Conservation (phyloP, 1,284 basidiomycete genomes). For the Rhodotorula sp. region DNA sequence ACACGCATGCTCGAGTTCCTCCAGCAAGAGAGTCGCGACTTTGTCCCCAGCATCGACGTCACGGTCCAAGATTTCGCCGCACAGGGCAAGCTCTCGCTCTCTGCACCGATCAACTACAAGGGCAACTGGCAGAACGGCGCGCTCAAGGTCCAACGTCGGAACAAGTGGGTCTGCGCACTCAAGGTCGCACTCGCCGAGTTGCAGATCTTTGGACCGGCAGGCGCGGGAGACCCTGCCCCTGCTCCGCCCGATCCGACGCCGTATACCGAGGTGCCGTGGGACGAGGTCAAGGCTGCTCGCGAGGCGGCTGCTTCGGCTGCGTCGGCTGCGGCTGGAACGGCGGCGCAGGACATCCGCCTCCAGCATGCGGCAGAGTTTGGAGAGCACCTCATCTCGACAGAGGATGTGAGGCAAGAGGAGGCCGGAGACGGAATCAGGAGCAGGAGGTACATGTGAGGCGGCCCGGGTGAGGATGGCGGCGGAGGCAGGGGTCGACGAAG, state of each 20-base stretch:
- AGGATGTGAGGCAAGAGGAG: too few relatives aligned
- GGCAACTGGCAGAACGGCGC: conserved; percentile 81
- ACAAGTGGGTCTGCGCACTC: conserved; percentile 87
- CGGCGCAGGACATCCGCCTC: too few relatives aligned
- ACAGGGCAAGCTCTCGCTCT: conserved; percentile 74
- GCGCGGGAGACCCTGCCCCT: conserved; percentile 60
- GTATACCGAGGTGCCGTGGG: conserved; percentile 72
- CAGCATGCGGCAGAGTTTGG: too few relatives aligned
- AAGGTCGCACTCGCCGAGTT: conserved; percentile 65
- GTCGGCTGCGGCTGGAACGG: neutral
- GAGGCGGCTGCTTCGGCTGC: conserved; percentile 6
- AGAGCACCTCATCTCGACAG: too few relatives aligned
- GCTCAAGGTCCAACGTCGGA: conserved; percentile 68
- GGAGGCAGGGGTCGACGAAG: too few relatives aligned
- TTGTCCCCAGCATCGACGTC: conserved; percentile 47
- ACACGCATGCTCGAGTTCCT: conserved; percentile 79
- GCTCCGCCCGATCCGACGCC: conserved; percentile 53
- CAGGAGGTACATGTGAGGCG: too few relatives aligned
- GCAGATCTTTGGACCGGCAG: conserved; percentile 71
- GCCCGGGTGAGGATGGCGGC: too few relatives aligned
- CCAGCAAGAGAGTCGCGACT: conserved; percentile 53
- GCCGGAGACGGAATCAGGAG: too few relatives aligned
- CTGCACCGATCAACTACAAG: conserved; percentile 85
- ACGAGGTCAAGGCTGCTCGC: conserved; percentile 55
- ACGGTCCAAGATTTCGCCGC: conserved; percentile 63